Conservation (phyloP, 1,284 basidiomycete species). For the Albatrellus sp. region DNA sequence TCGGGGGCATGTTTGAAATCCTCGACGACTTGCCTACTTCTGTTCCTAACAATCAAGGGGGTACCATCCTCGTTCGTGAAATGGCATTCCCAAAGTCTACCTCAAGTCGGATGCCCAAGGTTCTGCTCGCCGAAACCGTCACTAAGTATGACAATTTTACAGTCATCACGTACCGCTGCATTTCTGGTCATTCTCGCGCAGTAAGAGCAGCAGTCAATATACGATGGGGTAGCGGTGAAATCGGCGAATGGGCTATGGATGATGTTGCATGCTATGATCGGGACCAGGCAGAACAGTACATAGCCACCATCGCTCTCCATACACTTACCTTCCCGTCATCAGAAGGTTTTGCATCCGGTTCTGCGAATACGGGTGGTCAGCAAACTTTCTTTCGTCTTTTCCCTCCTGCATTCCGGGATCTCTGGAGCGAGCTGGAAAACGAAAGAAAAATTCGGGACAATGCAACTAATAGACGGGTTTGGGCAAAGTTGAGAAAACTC, state of each 20-base stretch:
- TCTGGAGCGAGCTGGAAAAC: slow-evolving; percentile 88
- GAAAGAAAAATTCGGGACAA: slow-evolving; percentile 54
- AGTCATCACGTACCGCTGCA: slow-evolving; percentile 49
- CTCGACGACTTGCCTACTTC: slow-evolving; percentile 58
- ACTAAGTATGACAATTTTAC: slow-evolving; percentile 64
- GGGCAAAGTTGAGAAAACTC: slow-evolving; percentile 58
- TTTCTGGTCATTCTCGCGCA: slow-evolving; percentile 60
- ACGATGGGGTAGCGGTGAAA: slow-evolving; percentile 55
- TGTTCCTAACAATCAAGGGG: slow-evolving; percentile 40
- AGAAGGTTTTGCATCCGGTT: slow-evolving; percentile 47
- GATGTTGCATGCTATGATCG: slow-evolving; percentile 74
- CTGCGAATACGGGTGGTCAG: slow-evolving; percentile 26
- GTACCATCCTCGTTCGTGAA: slow-evolving; percentile 52
- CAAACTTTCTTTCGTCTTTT: slow-evolving; percentile 61
- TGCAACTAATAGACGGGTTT: slow-evolving; percentile 51
- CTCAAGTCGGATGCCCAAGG: slow-evolving; percentile 64
- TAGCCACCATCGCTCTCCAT: slow-evolving; percentile 80
- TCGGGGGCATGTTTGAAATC: slow-evolving; percentile 65
- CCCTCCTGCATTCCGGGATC: slow-evolving; percentile 74
- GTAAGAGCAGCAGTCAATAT: slow-evolving; percentile 62
- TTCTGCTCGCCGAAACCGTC: slow-evolving; percentile 55
- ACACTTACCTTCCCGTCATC: slow-evolving; percentile 51
- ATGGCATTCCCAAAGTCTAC: slow-evolving; percentile 77
- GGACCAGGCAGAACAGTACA: slow-evolving; percentile 82
- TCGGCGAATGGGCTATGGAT: slow-evolving; percentile 73